Base-by-base conservation (phyloP, 2,329 filamentous ascomycete genomes). In the Fusarium phyllophilum region DNA sequence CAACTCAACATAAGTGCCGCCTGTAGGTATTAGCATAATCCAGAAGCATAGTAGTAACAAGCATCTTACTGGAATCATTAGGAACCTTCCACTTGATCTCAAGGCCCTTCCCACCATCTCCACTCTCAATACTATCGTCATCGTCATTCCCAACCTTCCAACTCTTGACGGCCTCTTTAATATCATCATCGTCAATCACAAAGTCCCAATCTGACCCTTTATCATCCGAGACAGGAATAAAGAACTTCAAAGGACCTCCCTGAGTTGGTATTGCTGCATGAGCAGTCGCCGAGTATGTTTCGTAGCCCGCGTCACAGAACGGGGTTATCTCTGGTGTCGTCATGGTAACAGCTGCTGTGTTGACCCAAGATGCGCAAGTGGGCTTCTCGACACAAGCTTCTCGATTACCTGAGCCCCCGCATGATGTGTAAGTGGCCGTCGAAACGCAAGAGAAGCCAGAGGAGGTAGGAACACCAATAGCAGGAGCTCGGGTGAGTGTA, bases 1-100 rank as follows among this genome's bases (percentile, higher is more conserved):
- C 0, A 52, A 0, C 49, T 52, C 33, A 24, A 52, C 17, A 36
- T 52, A 52, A 14, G n/a, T 52, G 0, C n/a, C 49, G 26, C 9
- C 49, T 52, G 9, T 0, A 6, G 2, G 6, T 36, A 24, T 52
- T 11, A 26, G 48, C 1, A 24, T 18, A 3, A 3, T 2, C n/a
- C 20, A 2, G 12, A 51, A 14, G 22, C 8, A 9, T 8, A 4
- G 3, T 5, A 20, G 6, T 22, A 20, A 46, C 2, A 1, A 4
- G 6, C 6, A 20, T 51, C 48, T 26, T 52, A 36, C 49, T 36
- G 0, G 33, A 52, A 0, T n/a, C 5, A 20, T 31, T 11, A 2
- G 33, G 24, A 29, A 38, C 33, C 6, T 38, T 24, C n/a, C 33
- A 58, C 22, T 49, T 48, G 4, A 38, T 38, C 2, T 31, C 33